Percentiles rank a stretch among this genome's conserved stretches.
These are phyloP conservation scores for Trematosphaeria pertusa DNA, from an alignment of 2,329 filamentous ascomycete genomes.

Conservation along the genomic window DNA sequence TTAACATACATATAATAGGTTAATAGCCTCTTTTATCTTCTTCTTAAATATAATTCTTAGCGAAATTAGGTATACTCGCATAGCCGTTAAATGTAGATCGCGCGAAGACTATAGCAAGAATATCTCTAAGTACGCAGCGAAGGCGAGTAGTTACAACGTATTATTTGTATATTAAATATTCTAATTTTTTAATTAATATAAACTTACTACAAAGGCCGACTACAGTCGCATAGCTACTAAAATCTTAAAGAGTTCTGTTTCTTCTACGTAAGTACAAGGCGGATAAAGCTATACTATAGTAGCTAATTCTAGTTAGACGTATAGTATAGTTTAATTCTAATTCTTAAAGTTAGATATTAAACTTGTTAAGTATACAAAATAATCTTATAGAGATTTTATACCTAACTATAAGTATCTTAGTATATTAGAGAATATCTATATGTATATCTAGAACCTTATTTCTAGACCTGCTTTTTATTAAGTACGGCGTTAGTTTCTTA, in stretches of 20 bases:
- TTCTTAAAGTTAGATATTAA: conserved; percentile 11
- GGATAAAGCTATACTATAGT: conserved; percentile 15
- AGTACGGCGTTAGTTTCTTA: conserved; percentile 12
- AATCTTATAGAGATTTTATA: neutral
- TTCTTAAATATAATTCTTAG: conserved; percentile 8
- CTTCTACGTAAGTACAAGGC: conserved; percentile 14
- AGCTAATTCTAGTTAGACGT: conserved; percentile 11
- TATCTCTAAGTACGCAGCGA: conserved; percentile 16
- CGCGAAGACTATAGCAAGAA: conserved; percentile 14
- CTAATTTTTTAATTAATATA: conserved; percentile 18
- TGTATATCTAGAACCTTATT: conserved; percentile 6
- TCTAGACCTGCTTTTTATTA: conserved; percentile 14
- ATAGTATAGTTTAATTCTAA: conserved; percentile 9
- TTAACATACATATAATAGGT: neutral
- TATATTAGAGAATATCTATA: conserved; percentile 6
- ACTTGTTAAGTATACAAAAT: neutral
- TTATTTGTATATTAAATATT: conserved; percentile 20
- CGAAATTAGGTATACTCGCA: conserved; percentile 8
- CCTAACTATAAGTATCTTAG: neutral
- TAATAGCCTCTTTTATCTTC: neutral
- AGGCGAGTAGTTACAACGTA: conserved; percentile 17
- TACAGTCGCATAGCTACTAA: conserved; percentile 16
- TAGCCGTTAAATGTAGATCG: conserved; percentile 12
- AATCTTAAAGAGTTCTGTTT: conserved; percentile 17
- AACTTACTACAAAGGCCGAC: conserved; percentile 17